A percentile compares a stretch with the other conserved stretches of the same genome.
These are phyloP conservation scores for Fraxinus sp. DNA, from an alignment of 305 asterid genomes.

Conservation along the genomic window DNA sequence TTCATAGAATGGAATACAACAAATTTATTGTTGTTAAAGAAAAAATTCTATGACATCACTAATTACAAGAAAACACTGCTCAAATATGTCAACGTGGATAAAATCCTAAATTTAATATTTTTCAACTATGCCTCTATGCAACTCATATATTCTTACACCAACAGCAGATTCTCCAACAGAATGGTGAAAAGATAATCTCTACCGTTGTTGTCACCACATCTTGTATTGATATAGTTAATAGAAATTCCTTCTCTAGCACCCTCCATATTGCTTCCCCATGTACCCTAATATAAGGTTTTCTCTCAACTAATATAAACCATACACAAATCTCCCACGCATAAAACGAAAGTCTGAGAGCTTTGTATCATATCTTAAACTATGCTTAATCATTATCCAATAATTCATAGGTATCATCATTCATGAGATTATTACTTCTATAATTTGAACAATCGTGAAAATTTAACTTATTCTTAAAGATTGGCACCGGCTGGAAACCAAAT, in stretches of 20 bases:
- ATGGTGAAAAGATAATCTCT: constrained; percentile 1
- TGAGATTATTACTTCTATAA: background rate
- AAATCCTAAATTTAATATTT: background rate
- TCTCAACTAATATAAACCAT: background rate
- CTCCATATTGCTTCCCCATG: background rate
- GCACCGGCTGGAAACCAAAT: background rate
- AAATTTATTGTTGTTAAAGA: background rate
- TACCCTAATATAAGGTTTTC: background rate
- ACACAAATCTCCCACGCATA: background rate
- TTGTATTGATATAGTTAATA: background rate
- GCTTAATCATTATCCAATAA: background rate
- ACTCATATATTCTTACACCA: background rate
- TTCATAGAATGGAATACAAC: background rate
- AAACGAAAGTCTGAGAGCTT: background rate
- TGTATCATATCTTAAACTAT: background rate
- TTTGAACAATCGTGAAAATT: background rate
- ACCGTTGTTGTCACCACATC: background rate
- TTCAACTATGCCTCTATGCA: background rate
- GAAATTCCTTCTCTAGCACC: background rate
- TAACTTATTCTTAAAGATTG: background rate
- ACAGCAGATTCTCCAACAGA: background rate
- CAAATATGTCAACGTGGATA: background rate
- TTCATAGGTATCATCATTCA: background rate
- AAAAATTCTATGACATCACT: background rate
- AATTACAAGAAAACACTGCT: constrained; percentile 2